Conservation (phyloP, 352 stramenopile genomes). For the Phytophthora tubulina region DNA sequence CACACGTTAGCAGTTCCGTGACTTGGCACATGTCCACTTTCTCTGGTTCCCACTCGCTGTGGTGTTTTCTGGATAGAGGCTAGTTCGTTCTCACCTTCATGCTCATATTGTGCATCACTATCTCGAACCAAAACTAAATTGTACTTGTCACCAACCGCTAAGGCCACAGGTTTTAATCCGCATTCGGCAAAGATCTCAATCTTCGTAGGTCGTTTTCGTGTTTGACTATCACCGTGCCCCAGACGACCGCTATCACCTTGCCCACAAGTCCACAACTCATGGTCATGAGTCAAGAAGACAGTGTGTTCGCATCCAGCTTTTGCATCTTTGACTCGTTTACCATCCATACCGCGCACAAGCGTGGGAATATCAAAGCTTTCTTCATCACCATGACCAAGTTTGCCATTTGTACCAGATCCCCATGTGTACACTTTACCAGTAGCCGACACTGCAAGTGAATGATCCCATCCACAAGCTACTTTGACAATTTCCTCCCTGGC, state of each 20-base stretch:
- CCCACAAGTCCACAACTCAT: constrained; percentile 84
- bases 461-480: constrained; percentile 84
- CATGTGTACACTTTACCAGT: constrained; percentile 77
- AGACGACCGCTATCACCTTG: constrained; percentile 85
- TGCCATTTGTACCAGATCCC: constrained; percentile 84
- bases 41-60: not conserved
- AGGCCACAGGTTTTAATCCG: constrained; percentile 67
- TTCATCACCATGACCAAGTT: constrained; percentile 86
- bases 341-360: constrained; percentile 53
- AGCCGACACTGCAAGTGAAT: constrained; percentile 78
- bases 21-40: not conserved
- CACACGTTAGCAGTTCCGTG: not conserved
- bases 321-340: constrained; percentile 67
- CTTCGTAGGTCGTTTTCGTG: constrained; percentile 64
- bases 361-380: constrained; percentile 77
- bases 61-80: constrained; percentile 7
- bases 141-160: constrained; percentile 90
- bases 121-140: constrained; percentile 81
- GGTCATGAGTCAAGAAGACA: constrained; percentile 59
- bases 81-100: not conserved
- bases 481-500: constrained; percentile 64
- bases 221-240: constrained; percentile 75
- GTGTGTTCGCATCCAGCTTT: constrained; percentile 89
- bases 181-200: constrained; percentile 66
- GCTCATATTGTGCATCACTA: constrained; percentile 21